Base-by-base conservation (phyloP, 2,329 filamentous ascomycete species). In the Alternaria gansuensis region DNA sequence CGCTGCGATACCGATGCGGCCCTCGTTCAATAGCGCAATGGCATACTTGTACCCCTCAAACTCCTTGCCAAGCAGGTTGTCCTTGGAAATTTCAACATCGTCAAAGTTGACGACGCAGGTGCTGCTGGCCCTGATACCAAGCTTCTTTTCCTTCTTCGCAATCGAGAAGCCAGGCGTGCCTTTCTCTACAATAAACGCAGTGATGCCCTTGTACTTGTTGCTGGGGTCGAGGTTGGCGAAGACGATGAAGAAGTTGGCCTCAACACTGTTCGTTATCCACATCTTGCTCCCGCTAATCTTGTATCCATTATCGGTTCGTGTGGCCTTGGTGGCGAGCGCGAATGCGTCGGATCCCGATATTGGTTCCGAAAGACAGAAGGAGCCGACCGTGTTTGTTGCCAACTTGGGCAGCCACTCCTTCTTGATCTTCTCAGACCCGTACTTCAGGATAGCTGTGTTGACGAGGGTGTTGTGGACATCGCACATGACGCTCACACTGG, bases 71-170 rank as follows among this genome's bases (percentile, higher is more conserved):
- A 99, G 86, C 14, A 99, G 82, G 78, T 97, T 96, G 74, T 89
- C 91, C 79, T 88, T 89, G 62, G 95, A 93, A 37, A 99, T 86
- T 74, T 94, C 87, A 51, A 98, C 93, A 73, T 99, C 95, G 80
- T 99, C 95, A 71, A 99, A 96, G 84, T 92, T 98, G 78, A 99
- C 85, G 64, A 97, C 94, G 80, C 95, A 99, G 31, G 95, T 99
- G 82, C 91, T 96, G 81, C 91, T 96, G 53, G 95, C 95, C 75
- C 87, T 90, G 82, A 99, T 99, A 59, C 95, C 95, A 48, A 99
- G 88, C 84, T 99, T 99, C 90, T 98, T 98, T 85, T 99, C 95
- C 84, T 99, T 99, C 87, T 99, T 99, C 39, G 95, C 93, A 73
- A 99, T 96, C 61, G 87, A 89, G 84, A 99, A 97, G 33, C 95